phyloP scores from a whole-genome alignment of 75 land plant genomes.

The Chamaecyparis obtusa region DNA sequence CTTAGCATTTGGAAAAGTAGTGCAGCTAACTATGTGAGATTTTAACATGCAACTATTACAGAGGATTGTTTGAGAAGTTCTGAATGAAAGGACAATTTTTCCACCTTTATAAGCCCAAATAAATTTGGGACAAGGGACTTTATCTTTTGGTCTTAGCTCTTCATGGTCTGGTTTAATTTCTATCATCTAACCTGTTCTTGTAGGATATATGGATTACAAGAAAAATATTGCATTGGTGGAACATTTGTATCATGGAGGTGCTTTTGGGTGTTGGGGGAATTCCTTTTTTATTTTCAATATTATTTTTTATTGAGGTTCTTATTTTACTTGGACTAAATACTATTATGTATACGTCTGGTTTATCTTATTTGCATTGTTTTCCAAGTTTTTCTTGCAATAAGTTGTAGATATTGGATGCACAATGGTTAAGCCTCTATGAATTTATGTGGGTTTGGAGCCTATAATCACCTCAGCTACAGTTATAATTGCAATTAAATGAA shows the following conservation, averaged over 20 bases:
- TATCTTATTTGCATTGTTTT: too few relatives aligned
- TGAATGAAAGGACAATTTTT: neutral
- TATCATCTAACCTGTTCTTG: too few relatives aligned
- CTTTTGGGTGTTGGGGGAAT: too few relatives aligned
- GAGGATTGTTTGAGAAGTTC: neutral
- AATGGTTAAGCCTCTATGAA: neutral
- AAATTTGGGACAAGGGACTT: neutral
- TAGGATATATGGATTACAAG: too few relatives aligned
- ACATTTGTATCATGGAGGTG: too few relatives aligned
- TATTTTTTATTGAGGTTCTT: too few relatives aligned
- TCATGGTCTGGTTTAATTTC: neutral
- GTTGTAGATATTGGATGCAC: neutral
- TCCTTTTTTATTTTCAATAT: too few relatives aligned
- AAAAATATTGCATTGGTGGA: too few relatives aligned
- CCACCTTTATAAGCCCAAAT: neutral
- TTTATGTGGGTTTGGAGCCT: constrained; percentile 8
- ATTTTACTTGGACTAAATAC: too few relatives aligned
- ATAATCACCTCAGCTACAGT: constrained; percentile 66
- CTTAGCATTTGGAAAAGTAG: neutral
- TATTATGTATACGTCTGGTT: too few relatives aligned
- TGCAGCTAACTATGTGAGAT: neutral
- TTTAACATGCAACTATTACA: neutral
- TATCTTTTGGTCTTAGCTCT: neutral
- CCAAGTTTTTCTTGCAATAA: too few relatives aligned
- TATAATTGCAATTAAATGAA: constrained; percentile 69